A percentile compares a stretch with the other conserved stretches of the same genome.
These are phyloP conservation scores for Senna siamea DNA, from an alignment of 306 rosid genomes.

Conservation along the genomic window DNA sequence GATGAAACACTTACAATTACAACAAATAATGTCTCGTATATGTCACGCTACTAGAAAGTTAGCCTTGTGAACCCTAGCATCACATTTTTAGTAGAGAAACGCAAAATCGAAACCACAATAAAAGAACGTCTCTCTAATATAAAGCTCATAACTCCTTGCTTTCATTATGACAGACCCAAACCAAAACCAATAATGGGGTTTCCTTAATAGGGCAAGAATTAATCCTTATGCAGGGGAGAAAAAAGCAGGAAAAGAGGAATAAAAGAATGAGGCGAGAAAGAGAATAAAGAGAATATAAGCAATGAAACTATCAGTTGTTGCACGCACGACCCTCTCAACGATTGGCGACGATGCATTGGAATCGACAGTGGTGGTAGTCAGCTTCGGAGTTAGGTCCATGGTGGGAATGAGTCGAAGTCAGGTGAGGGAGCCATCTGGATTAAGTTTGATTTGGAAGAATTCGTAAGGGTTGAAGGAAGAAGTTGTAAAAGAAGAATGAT, in stretches of 20 bases:
- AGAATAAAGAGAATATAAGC: too few species aligned
- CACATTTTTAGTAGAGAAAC: conserved; percentile 47
- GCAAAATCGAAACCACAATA: conserved; percentile 51
- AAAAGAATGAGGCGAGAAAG: too few species aligned
- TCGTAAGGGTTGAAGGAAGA: conserved; percentile 50
- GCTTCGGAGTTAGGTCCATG: conserved; percentile 39
- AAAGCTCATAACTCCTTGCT: conserved; percentile 43
- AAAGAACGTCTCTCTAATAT: conserved; percentile 30
- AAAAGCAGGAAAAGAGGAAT: not conserved
- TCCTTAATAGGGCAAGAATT: too few species aligned
- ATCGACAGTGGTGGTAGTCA: too few species aligned
- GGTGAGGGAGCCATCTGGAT: conserved; percentile 69
- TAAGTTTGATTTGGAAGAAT: conserved; percentile 50
- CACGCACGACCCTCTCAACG: too few species aligned
- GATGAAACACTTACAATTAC: conserved; percentile 29
- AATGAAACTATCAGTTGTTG: too few species aligned
- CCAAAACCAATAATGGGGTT: too few species aligned
- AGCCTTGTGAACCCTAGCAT: conserved; percentile 42
- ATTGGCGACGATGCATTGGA: conserved; percentile 25
- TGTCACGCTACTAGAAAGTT: conserved; percentile 58
- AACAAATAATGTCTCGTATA: conserved; percentile 36
- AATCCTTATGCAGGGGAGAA: too few species aligned
- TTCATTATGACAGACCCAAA: too few species aligned
- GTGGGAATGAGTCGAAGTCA: conserved; percentile 39
- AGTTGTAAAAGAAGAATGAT: conserved; percentile 16